Base-by-base conservation (phyloP, 208 protist genomes). In the Wallacemonas rigidus region DNA sequence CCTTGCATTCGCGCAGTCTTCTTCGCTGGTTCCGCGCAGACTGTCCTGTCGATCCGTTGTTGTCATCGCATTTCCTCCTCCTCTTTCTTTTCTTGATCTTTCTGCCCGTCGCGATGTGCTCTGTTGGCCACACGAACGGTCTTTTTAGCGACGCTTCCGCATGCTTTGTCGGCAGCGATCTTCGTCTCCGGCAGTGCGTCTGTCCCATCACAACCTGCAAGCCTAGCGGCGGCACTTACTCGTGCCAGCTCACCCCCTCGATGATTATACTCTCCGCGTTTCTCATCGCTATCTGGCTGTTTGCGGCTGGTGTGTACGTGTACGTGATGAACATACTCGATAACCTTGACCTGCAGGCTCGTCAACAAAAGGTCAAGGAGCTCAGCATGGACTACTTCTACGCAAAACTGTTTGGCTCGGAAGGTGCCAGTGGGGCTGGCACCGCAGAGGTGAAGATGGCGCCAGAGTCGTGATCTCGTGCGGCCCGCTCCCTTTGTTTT, bases 61-160 rank as follows among this genome's bases (percentile, higher is more conserved):
- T 50, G 45, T 50, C 45, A 50, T 50, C 12, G 8, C 45, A 50
- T 6, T 12, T 6, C 45, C 47, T 55, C 45, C 39, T 26, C 5
- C 47, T 55, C 44, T 57, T 15, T n/a, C 7, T 50, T 11, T 44
- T 69, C 14, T 69, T 69, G 43, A 43, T 69, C 47, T 69, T 1
- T 45, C 41, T 55, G 5, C 55, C 40, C 41, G 36, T 51, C 3
- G 36, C 54, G 12, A 89, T 89, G 85, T 94, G 89, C 75, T 69
- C 79, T 14, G 69, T 75, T 3, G 92, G 89, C 4, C 80, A 78
- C 43, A 47, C 41, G 1, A 63, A 75, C n/a, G 86, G 82, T 77
- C 77, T 93, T 48, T 94, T 93, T 56, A 94, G 86, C 1, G 92
- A 96, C 60, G 77, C 87, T 7, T 39, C 88, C n/a, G 88, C 80